Evolutionary conservation across 2,329 filamentous ascomycete genomes (phyloP), one percentile per base, ranked within the genome.

Genomic region (Penicillium sp.): DNA sequence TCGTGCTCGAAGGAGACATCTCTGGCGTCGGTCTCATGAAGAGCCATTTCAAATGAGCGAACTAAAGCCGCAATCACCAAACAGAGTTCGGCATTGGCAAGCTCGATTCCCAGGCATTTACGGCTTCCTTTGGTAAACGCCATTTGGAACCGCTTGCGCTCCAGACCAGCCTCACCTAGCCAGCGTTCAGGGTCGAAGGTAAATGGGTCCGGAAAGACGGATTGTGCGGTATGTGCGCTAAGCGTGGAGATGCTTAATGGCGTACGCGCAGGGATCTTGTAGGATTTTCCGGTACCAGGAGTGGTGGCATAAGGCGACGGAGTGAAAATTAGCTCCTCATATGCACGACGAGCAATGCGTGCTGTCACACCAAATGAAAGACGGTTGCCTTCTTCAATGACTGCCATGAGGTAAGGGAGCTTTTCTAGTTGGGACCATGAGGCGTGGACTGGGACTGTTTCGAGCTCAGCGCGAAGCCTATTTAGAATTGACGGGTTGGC

Each of bases 101-200:
- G 66, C 49, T 74, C 75, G 11, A 78, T 69, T 0, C 78, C 78
- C 13, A 81, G 61, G 59, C 78, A 81, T 11, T 65, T 64, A 14
- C 78, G 65, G 4, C 73, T 74, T 1, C 79, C 79, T 37, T 73
- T 73, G 3, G 72, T 69, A 56, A 80, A 80, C 1, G 67, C 68
- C 5, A 79, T 71, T 48, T 77, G 69, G 56, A 75, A 79, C 29
- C 71, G 70, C n/a, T 75, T 72, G 6, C 76, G 62, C 16, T 74
- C 53, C 58, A 21, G 68, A 49, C 16, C 71, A 65, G 21, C 62
- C 51, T 51, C 65, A 55, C 37, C 70, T 56, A 79, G 62, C 76
- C 77, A 80, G 31, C 77, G 71, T 54, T 79, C 74, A 0, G 77
- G 76, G 3, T 73, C 64, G 52, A 76, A 79, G 0, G 51, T 33